Evolutionary conservation across 345 rosid species (phyloP).

Genomic region (Citrus unshiu): DNA sequence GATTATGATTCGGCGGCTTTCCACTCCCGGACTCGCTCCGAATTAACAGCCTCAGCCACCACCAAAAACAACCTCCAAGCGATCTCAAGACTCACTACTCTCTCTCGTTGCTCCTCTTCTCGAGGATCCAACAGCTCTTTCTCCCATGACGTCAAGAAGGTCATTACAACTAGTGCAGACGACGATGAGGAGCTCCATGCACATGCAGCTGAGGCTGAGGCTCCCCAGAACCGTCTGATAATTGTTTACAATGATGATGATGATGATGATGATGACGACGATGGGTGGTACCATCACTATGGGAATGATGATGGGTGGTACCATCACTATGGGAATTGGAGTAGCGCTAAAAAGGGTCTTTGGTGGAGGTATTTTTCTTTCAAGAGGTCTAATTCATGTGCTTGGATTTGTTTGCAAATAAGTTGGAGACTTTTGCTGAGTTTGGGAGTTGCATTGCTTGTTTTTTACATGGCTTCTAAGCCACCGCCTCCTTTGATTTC

Average conservation of each 20-base stretch:
- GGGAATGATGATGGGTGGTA: conserved; percentile 5
- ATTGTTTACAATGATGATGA: conserved; percentile 21
- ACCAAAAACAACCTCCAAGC: conserved; percentile 17
- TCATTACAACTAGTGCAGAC: background rate
- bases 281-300: background rate
- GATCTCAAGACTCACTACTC: conserved; percentile 28
- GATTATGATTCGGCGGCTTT: conserved; percentile 29
- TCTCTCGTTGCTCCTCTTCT: conserved; percentile 47
- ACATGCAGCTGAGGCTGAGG: background rate
- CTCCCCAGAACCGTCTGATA: conserved; percentile 39
- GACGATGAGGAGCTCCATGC: conserved; percentile 1
- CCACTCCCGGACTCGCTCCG: conserved; percentile 42
- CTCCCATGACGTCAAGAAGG: conserved; percentile 28
- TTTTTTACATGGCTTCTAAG: conserved; percentile 73
- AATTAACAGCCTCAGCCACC: conserved; percentile 9
- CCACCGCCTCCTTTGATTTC: conserved; percentile 72
- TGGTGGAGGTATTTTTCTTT: conserved; percentile 61
- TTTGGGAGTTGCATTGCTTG: conserved; percentile 67
- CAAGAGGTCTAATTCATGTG: conserved; percentile 38
- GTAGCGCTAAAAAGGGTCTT: conserved; percentile 20
- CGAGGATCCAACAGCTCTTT: conserved; percentile 50
- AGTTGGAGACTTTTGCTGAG: conserved; percentile 74
- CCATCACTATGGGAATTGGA: conserved; percentile 18
- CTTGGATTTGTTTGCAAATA: conserved; percentile 64
- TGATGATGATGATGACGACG: background rate